Evolutionary conservation across 2,329 filamentous ascomycete genomes (phyloP).

Genomic region (Pyrenochaeta sp.): DNA sequence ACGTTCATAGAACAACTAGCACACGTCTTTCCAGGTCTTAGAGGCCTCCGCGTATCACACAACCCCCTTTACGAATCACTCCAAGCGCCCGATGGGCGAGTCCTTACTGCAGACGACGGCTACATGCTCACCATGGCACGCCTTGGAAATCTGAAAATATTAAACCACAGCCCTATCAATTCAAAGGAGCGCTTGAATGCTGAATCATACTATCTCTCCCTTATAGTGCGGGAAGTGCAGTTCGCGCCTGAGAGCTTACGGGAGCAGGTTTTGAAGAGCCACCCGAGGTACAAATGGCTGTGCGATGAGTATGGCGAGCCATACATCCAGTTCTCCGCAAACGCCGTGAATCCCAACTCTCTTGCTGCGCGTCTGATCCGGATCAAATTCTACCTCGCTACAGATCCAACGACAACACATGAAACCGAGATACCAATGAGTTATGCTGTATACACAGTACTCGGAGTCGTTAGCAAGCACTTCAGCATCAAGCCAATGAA

Average conservation of each 20-base stretch:
- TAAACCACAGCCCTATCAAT: constrained; percentile 78
- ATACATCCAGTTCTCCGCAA: constrained; percentile 60
- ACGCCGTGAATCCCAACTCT: constrained; percentile 75
- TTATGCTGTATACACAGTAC: constrained; percentile 81
- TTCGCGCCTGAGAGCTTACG: constrained; percentile 64
- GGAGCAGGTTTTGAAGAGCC: constrained; percentile 64
- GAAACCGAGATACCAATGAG: constrained; percentile 72
- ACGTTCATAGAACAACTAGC: constrained; percentile 75
- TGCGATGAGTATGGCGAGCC: constrained; percentile 81
- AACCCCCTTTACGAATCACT: constrained; percentile 81
- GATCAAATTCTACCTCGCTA: constrained; percentile 61
- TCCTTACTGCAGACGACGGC: constrained; percentile 73
- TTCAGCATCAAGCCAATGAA: constrained; percentile 71
- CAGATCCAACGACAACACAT: constrained; percentile 15
- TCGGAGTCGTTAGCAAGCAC: constrained; percentile 77
- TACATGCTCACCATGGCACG: constrained; percentile 89
- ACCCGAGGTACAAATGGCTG: constrained; percentile 77
- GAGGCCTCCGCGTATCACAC: constrained; percentile 78
- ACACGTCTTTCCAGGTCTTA: constrained; percentile 74
- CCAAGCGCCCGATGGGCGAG: constrained; percentile 50
- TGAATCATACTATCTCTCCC: constrained; percentile 90
- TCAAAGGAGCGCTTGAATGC: constrained; percentile 81
- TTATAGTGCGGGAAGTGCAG: constrained; percentile 79
- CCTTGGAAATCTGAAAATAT: constrained; percentile 69
- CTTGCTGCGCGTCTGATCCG: constrained; percentile 79